These are phyloP conservation scores for Serendipita sp. DNA, from an alignment of 768 basidiomycete genomes.

Conservation along the genomic window DNA sequence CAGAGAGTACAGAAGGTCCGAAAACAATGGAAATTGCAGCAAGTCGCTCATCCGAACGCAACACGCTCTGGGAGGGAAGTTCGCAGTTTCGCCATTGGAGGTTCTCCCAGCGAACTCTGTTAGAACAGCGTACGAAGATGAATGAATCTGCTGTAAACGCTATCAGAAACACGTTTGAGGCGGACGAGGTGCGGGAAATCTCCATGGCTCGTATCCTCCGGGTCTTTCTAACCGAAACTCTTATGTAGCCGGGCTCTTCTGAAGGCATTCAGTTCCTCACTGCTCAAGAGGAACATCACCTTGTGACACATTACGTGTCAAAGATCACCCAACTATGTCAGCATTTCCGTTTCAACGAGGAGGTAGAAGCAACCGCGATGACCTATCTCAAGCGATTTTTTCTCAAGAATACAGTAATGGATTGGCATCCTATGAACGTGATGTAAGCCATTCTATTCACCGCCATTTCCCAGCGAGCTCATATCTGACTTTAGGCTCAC, in stretches of 20 bases:
- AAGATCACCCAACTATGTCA: constrained; percentile 77
- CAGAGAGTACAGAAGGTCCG: not conserved
- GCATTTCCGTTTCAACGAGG: constrained; percentile 75
- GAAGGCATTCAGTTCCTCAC: constrained; percentile 46
- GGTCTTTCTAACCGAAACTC: constrained; percentile 9
- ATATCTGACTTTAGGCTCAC: constrained; percentile 51
- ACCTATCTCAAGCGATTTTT: constrained; percentile 94
- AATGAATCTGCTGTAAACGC: constrained; percentile 62
- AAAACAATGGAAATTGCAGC: not conserved
- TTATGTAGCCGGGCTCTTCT: constrained; percentile 52
- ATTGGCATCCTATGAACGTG: constrained; percentile 97
- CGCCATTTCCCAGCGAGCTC: not conserved
- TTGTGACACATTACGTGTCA: constrained; percentile 77
- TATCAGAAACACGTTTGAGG: constrained; percentile 63
- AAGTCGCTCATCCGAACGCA: not conserved
- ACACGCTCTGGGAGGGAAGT: constrained; percentile 47
- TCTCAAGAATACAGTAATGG: constrained; percentile 95
- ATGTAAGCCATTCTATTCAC: constrained; percentile 44
- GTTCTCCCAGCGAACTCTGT: constrained; percentile 56
- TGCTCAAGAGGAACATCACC: constrained; percentile 68
- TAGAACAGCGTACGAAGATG: constrained; percentile 40
- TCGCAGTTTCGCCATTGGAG: constrained; percentile 83
- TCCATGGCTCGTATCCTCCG: not conserved
- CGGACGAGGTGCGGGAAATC: constrained; percentile 43
- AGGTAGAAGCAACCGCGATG: constrained; percentile 84